Percentiles rank a stretch among this genome's conserved stretches.
phyloP scores from a whole-genome alignment of 2,329 filamentous ascomycete species.

The Aspergillus novoparasiticus region DNA sequence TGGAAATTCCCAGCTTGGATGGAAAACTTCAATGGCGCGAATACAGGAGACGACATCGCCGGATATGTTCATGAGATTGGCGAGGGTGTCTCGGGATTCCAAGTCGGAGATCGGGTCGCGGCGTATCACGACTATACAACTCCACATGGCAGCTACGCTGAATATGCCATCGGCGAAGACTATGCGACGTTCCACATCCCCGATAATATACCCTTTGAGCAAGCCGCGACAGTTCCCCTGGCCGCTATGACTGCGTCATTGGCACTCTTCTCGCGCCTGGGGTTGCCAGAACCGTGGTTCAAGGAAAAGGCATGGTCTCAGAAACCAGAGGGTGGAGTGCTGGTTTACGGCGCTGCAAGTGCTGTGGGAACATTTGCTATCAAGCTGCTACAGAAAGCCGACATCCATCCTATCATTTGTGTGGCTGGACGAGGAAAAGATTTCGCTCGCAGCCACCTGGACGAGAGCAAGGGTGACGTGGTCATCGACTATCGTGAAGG shows the following conservation, averaged over 20 bases:
- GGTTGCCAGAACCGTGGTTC: constrained; percentile 51
- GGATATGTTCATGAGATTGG: constrained; percentile 55
- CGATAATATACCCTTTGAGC: constrained; percentile 52
- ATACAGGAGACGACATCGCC: constrained; percentile 49
- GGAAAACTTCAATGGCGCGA: constrained; percentile 5
- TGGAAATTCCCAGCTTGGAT: constrained; percentile 37
- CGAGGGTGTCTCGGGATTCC: constrained; percentile 55
- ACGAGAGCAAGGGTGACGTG: constrained; percentile 54
- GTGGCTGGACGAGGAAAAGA: constrained; percentile 54
- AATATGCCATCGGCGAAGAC: constrained; percentile 55
- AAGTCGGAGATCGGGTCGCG: constrained; percentile 54
- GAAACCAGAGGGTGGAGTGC: constrained; percentile 38
- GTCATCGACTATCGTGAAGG: constrained; percentile 62
- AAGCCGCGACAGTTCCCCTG: constrained; percentile 58
- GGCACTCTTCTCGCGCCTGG: constrained; percentile 50
- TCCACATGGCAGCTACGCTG: constrained; percentile 54
- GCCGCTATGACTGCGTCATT: constrained; percentile 56
- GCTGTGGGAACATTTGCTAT: constrained; percentile 60
- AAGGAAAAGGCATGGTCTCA: constrained; percentile 25
- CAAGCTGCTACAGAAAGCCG: constrained; percentile 54
- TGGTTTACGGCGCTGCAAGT: constrained; percentile 49
- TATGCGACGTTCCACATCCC: constrained; percentile 58
- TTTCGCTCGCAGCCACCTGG: constrained; percentile 54
- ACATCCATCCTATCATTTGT: constrained; percentile 62
- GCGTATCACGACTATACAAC: constrained; percentile 49